Conservation (phyloP, 345 rosid genomes). For the Melaleuca alternifolia region DNA sequence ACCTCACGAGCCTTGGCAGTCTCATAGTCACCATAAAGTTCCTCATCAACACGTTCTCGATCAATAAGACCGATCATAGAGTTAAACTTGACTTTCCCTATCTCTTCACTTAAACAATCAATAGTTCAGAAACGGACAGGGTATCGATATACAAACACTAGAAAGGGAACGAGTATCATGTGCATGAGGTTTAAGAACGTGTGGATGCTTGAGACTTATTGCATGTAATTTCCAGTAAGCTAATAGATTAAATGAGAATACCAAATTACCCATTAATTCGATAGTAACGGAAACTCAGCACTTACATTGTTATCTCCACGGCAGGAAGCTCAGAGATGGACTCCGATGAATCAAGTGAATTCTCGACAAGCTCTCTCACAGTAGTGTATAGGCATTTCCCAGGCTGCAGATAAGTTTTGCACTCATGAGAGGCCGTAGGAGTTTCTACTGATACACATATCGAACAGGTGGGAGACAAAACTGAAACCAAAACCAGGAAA, state of each 20-base stretch:
- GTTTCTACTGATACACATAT: not conserved
- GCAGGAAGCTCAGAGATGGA: slow-evolving; percentile 88
- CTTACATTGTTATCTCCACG: slow-evolving; percentile 79
- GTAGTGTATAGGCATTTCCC: slow-evolving; percentile 90
- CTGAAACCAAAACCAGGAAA: not conserved
- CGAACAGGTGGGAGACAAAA: not conserved
- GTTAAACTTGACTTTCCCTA: slow-evolving; percentile 73
- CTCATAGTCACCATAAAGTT: slow-evolving; percentile 84
- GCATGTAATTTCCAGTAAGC: not conserved
- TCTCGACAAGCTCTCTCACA: slow-evolving; percentile 88
- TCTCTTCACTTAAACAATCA: slow-evolving; percentile 62
- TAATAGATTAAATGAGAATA: not conserved
- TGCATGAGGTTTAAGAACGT: not conserved
- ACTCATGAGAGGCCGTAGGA: not conserved
- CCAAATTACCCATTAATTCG: not conserved
- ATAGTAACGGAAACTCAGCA: not conserved
- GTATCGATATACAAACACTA: not conserved
- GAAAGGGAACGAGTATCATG: not conserved
- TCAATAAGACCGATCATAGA: slow-evolving; percentile 93
- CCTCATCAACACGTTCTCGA: slow-evolving; percentile 74
- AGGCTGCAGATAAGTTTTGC: slow-evolving; percentile 30
- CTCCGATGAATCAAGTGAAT: slow-evolving; percentile 91
- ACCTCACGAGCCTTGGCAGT: slow-evolving; percentile 93
- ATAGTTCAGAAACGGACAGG: not conserved
- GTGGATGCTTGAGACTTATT: not conserved